A percentile compares a stretch with the other conserved stretches of the same genome.
These are phyloP conservation scores for Nissolia schottii DNA, from an alignment of 306 rosid species.

Conservation along the genomic window DNA sequence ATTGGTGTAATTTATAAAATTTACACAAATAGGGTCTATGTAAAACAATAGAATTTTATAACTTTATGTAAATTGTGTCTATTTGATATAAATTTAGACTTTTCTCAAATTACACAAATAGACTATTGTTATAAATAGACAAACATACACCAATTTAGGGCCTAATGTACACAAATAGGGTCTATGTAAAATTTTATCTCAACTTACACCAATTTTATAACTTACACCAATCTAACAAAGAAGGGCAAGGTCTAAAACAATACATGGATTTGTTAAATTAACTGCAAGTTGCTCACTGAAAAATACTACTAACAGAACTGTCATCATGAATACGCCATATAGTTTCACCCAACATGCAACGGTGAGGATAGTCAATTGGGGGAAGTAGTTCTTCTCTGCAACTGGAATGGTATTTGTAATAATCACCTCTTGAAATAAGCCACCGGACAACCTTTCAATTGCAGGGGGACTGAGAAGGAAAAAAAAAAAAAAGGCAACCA, in stretches of 20 bases:
- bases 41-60: too few relatives aligned
- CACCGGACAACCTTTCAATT: slow-evolving; percentile 80
- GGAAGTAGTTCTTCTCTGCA: slow-evolving; percentile 75
- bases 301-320: slow-evolving; percentile 89
- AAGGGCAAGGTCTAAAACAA: background rate
- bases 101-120: too few relatives aligned
- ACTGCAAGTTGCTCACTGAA: slow-evolving; percentile 36
- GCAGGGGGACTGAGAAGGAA: slow-evolving; percentile 75
- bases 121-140: too few relatives aligned
- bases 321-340: slow-evolving; percentile 96
- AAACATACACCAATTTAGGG: too few relatives aligned
- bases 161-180: too few relatives aligned
- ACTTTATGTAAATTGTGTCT: too few relatives aligned
- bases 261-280: slow-evolving; percentile 13
- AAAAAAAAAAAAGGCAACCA: slow-evolving; percentile 8
- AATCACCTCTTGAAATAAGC: slow-evolving; percentile 92
- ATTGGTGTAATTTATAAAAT: too few relatives aligned
- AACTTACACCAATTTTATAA: too few relatives aligned
- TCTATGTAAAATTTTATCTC: too few relatives aligned
- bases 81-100: too few relatives aligned
- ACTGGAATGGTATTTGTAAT: slow-evolving; percentile 83
- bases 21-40: too few relatives aligned
- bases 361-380: slow-evolving; percentile 87
- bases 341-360: slow-evolving; percentile 96
- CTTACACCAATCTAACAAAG: too few relatives aligned